These are phyloP conservation scores for Fomitiporia mediterranea DNA, from an alignment of 1,284 basidiomycete genomes.

Conservation along the genomic window DNA sequence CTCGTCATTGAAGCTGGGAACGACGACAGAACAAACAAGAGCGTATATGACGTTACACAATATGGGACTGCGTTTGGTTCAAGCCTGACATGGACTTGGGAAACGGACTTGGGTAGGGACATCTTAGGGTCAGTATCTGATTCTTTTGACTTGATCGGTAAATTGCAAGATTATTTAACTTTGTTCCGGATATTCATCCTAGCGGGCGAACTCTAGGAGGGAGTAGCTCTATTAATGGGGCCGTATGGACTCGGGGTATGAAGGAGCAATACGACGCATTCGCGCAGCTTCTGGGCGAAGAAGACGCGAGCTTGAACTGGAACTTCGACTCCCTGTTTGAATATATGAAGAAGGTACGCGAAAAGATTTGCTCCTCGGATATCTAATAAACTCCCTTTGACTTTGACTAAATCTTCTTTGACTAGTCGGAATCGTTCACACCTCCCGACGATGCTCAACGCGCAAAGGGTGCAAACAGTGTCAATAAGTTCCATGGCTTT, in stretches of 20 bases:
- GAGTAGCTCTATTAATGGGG: constrained; percentile 56
- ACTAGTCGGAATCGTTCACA: constrained; percentile 33
- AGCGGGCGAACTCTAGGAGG: constrained; percentile 59
- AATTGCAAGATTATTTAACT: no score
- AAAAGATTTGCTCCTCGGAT: constrained; percentile 37
- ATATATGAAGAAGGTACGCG: constrained; percentile 43
- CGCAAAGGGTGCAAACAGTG: constrained; percentile 30
- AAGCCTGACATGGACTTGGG: constrained; percentile 46
- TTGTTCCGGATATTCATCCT: no score
- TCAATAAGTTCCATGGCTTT: constrained; percentile 31
- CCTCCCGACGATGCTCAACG: constrained; percentile 30
- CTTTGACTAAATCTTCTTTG: neutral
- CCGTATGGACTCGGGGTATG: constrained; percentile 50
- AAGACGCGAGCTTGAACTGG: constrained; percentile 48
- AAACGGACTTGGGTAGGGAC: constrained; percentile 40
- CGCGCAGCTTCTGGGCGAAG: constrained; percentile 44
- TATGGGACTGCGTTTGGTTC: constrained; percentile 45
- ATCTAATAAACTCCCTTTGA: constrained; percentile 14
- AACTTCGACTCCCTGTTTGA: constrained; percentile 49
- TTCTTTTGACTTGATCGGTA: no score
- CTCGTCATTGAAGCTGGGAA: constrained; percentile 55
- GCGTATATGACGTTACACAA: constrained; percentile 45
- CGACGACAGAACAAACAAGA: constrained; percentile 42
- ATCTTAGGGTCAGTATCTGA: constrained; percentile 43
- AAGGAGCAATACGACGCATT: constrained; percentile 57